These are phyloP conservation scores for Gonium pectorale DNA, from an alignment of 139 green algal species.

Conservation along the genomic window DNA sequence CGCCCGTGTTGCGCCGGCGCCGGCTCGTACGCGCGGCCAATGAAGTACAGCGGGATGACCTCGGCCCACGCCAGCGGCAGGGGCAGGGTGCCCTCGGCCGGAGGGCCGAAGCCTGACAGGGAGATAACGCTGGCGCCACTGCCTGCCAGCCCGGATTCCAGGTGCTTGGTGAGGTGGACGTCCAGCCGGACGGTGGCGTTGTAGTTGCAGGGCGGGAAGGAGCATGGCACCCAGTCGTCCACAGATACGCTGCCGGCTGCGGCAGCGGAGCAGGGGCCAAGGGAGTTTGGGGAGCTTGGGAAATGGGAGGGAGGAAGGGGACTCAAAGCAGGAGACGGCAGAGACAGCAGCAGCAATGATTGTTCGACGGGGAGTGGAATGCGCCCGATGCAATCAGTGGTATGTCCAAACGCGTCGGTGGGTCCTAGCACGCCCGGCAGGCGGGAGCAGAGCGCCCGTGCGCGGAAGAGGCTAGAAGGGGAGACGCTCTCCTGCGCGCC, in stretches of 20 bases:
- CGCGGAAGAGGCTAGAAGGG: too few species aligned
- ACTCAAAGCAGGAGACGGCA: background rate
- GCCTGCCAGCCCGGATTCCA: background rate
- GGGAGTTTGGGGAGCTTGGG: background rate
- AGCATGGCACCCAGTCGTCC: background rate
- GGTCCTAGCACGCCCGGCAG: background rate
- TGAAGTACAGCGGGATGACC: conserved; percentile 32
- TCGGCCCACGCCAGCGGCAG: conserved; percentile 38
- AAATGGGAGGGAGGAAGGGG: background rate
- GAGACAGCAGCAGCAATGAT: background rate
- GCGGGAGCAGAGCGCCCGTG: background rate
- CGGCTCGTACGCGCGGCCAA: background rate
- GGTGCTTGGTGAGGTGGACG: background rate
- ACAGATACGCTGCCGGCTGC: background rate
- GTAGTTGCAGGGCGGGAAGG: conserved; percentile 26
- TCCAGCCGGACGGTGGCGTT: background rate
- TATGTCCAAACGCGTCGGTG: background rate
- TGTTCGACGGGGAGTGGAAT: background rate
- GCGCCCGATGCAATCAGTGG: background rate
- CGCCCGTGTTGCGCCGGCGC: too few species aligned
- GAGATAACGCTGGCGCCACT: background rate
- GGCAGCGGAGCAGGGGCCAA: background rate
- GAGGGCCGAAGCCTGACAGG: conserved; percentile 28
- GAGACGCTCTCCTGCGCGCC: background rate
- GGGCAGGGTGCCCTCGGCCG: background rate